These are phyloP conservation scores for Diaporthe australafricana DNA, from an alignment of 2,329 filamentous ascomycete species.

Conservation along the genomic window DNA sequence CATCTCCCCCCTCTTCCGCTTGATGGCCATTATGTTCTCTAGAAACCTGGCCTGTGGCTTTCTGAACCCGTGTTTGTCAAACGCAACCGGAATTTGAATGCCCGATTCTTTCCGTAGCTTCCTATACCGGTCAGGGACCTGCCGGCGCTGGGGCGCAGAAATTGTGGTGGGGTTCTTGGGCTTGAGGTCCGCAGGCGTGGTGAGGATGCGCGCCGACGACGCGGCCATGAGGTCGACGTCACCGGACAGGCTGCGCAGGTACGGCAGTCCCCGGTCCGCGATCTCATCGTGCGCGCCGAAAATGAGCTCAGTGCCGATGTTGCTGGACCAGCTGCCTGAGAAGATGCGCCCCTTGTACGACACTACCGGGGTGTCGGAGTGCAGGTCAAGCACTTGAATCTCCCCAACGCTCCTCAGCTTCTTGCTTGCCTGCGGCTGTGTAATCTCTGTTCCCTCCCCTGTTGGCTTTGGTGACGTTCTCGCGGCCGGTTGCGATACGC, in stretches of 20 bases:
- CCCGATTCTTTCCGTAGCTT: slow-evolving; percentile 54
- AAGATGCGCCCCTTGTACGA: slow-evolving; percentile 84
- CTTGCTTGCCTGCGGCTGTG: slow-evolving; percentile 12
- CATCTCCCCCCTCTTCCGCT: slow-evolving; percentile 71
- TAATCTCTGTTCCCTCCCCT: slow-evolving; percentile 15
- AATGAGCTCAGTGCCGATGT: slow-evolving; percentile 86
- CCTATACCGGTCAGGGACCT: slow-evolving; percentile 37
- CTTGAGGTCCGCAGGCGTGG: slow-evolving; percentile 71
- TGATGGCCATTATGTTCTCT: slow-evolving; percentile 73
- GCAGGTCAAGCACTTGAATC: slow-evolving; percentile 86
- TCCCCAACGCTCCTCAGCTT: slow-evolving; percentile 45
- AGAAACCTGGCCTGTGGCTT: slow-evolving; percentile 68
- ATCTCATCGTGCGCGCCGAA: slow-evolving; percentile 65
- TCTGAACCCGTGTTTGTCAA: slow-evolving; percentile 60
- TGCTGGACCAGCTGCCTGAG: slow-evolving; percentile 82
- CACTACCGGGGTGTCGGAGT: slow-evolving; percentile 80
- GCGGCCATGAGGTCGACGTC: slow-evolving; percentile 79
- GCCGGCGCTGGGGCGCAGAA: slow-evolving; percentile 49
- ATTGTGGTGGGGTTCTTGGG: slow-evolving; percentile 49
- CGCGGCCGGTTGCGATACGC: slow-evolving; percentile 12
- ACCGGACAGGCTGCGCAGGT: slow-evolving; percentile 62
- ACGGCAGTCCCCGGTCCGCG: slow-evolving; percentile 53
- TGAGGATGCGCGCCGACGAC: slow-evolving; percentile 76
- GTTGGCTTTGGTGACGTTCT: slow-evolving; percentile 27
- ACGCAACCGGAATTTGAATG: slow-evolving; percentile 58